A percentile compares a stretch with the other conserved stretches of the same genome.
These are phyloP conservation scores for Phytopythium cucurbitacearum DNA, from an alignment of 352 stramenopile genomes.

Conservation along the genomic window DNA sequence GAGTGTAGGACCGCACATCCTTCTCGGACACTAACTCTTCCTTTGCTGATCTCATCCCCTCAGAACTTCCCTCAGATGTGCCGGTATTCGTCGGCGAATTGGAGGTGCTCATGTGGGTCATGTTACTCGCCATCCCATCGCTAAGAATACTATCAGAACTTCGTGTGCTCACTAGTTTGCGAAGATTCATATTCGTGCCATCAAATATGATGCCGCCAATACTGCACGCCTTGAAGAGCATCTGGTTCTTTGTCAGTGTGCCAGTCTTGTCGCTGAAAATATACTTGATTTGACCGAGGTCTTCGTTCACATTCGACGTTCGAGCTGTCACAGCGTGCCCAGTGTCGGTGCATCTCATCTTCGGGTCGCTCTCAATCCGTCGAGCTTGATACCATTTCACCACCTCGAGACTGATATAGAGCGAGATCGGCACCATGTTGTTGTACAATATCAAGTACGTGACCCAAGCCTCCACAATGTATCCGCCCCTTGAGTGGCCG, in stretches of 20 bases:
- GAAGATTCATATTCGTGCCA: slow-evolving; percentile 54
- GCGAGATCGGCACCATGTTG: slow-evolving; percentile 94
- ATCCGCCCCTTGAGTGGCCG: slow-evolving; percentile 20
- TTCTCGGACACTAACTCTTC: slow-evolving; percentile 59
- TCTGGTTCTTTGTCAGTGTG: slow-evolving; percentile 99
- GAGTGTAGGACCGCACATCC: slow-evolving; percentile 57
- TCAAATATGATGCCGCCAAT: slow-evolving; percentile 91
- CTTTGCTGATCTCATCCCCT: slow-evolving; percentile 22
- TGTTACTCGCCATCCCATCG: background rate
- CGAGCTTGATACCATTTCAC: slow-evolving; percentile 94
- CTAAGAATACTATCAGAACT: background rate
- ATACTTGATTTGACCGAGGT: slow-evolving; percentile 97
- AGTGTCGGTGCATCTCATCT: slow-evolving; percentile 48
- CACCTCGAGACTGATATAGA: slow-evolving; percentile 97
- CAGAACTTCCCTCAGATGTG: slow-evolving; percentile 9
- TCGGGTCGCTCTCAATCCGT: slow-evolving; percentile 87
- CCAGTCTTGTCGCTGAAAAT: slow-evolving; percentile 99
- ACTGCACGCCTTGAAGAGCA: slow-evolving; percentile 95
- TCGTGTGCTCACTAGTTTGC: slow-evolving; percentile 1
- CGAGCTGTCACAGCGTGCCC: slow-evolving; percentile 78
- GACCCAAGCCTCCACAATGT: slow-evolving; percentile 62
- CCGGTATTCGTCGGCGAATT: background rate
- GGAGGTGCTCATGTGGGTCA: background rate
- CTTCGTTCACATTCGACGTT: slow-evolving; percentile 93
- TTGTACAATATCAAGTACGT: slow-evolving; percentile 88